Evolutionary conservation across 805 yeast genomes (phyloP), one percentile per base, ranked within the genome.

Genomic region (Cyberlindnera sargentensis): DNA sequence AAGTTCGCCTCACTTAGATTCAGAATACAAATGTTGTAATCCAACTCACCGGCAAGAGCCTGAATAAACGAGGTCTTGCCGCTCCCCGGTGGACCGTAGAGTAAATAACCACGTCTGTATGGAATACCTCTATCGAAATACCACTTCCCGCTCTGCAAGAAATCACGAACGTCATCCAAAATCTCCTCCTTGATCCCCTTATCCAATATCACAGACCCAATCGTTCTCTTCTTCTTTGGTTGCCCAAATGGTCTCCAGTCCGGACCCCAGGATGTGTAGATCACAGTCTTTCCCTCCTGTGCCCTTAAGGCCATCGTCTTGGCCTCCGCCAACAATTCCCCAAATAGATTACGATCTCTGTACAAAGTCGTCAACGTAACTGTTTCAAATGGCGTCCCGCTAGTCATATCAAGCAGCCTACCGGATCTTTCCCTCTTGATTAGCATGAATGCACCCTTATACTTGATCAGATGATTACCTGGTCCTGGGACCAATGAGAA

Each of bases 171-270:
- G 58, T 93, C 99, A 1, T 57, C 53, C 4, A 86, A 58, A 24
- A 93, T 78, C 8, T 60, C 52, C 45, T 83, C 85, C 47, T 80
- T 80, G 40, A 93, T 71, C 2, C 86, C 89, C 25, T 72, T 62
- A 61, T 89, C 98, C 42, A 93, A 67, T 26, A 93, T 80, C 11
- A 93, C 99, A 6, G 95, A 84, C 4, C 84, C 91, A 33, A 91
- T 65, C 27, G 83, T 65, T 53, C 99, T 72, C 65, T 91, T 91
- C 55, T 81, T 82, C 49, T 96, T 74, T 2, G 99, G 98, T 60
- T 82, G 90, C 3, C 99, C 99, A 68, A 93, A 93, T 4, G 95
- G 95, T 57, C 98, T 73, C 99, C 99, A 93, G 58, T 93, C 99
- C 28, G 96, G 96, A 1, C 98, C 99, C 87, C 93, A 91, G 8